Percentiles rank a stretch among this genome's conserved stretches.
Evolutionary conservation across 1,139 yeast species (phyloP).

Genomic region (Scheffersomyces illinoinensis): DNA sequence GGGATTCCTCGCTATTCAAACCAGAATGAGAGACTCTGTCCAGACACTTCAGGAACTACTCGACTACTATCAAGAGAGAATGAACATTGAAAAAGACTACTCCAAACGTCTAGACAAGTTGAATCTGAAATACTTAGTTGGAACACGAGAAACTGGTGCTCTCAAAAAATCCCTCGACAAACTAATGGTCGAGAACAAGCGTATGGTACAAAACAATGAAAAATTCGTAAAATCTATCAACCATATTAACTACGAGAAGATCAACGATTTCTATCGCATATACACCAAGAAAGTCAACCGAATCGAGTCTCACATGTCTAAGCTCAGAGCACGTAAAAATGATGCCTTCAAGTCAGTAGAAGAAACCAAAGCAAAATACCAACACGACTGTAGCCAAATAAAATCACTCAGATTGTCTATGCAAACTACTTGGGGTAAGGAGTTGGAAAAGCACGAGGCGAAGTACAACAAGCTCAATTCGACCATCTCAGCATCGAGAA

Average conservation of each 20-base stretch:
- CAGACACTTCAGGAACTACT: slow-evolving; percentile 46
- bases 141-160: slow-evolving; percentile 60
- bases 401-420: slow-evolving; percentile 63
- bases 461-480: slow-evolving; percentile 59
- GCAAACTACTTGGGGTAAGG: slow-evolving; percentile 77
- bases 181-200: slow-evolving; percentile 51
- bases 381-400: slow-evolving; percentile 57
- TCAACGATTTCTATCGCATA: slow-evolving; percentile 29
- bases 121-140: slow-evolving; percentile 48
- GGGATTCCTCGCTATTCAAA: slow-evolving; percentile 49
- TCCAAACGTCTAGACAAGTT: slow-evolving; percentile 53
- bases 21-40: slow-evolving; percentile 45
- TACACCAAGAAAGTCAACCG: slow-evolving; percentile 34
- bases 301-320: slow-evolving; percentile 39
- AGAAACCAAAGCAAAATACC: slow-evolving; percentile 55
- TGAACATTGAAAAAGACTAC: slow-evolving; percentile 73
- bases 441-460: slow-evolving; percentile 63
- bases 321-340: slow-evolving; percentile 26
- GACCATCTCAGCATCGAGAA: slow-evolving; percentile 48
- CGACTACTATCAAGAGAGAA: slow-evolving; percentile 49
- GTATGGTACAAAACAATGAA: slow-evolving; percentile 32
- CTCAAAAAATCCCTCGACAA: slow-evolving; percentile 61
- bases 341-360: slow-evolving; percentile 35
- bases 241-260: slow-evolving; percentile 35
- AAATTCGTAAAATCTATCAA: slow-evolving; percentile 35